Conservation (phyloP, 2,329 filamentous ascomycete genomes). For the Monilinia fructicola region DNA sequence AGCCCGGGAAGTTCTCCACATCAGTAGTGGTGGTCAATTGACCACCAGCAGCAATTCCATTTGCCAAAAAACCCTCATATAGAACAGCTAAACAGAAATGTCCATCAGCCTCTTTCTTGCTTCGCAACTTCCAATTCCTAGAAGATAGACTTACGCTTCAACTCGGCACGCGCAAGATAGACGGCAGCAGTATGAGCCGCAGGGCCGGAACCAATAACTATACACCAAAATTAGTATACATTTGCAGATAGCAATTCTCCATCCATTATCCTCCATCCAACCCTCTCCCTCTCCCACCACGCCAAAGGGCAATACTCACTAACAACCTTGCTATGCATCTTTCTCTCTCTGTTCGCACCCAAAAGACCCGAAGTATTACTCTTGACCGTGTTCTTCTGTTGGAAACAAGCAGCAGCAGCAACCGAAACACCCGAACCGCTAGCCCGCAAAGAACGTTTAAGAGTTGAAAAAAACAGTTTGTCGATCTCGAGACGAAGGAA, state of each 20-base stretch:
- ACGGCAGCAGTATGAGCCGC: conserved; percentile 96
- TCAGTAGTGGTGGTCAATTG: conserved; percentile 98
- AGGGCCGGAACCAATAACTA: conserved; percentile 88
- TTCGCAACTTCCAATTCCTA: not conserved
- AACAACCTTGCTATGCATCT: conserved; percentile 91
- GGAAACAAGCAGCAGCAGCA: conserved; percentile 65
- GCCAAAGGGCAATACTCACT: conserved; percentile 56
- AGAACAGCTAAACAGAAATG: conserved; percentile 60
- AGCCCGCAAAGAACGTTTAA: conserved; percentile 74
- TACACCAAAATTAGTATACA: conserved; percentile 26
- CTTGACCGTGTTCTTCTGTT: conserved; percentile 53
- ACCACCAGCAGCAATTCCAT: conserved; percentile 92
- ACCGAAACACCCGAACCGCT: conserved; percentile 71
- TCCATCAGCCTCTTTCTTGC: conserved; percentile 36
- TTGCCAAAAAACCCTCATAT: conserved; percentile 97
- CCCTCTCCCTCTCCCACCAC: not conserved
- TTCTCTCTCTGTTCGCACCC: conserved; percentile 45
- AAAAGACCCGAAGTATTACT: conserved; percentile 34
- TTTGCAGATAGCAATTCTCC: not conserved
- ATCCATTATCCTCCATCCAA: not conserved
- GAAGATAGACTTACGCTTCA: conserved; percentile 60
- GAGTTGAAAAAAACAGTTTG: conserved; percentile 90
- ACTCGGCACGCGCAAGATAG: conserved; percentile 90
- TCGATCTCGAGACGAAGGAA: conserved; percentile 45
- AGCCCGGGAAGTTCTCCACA: conserved; percentile 97